Percentiles rank a stretch among this genome's conserved stretches.
These are phyloP conservation scores for Thraustochytrium striatum DNA, from an alignment of 352 stramenopile species.

Conservation along the genomic window DNA sequence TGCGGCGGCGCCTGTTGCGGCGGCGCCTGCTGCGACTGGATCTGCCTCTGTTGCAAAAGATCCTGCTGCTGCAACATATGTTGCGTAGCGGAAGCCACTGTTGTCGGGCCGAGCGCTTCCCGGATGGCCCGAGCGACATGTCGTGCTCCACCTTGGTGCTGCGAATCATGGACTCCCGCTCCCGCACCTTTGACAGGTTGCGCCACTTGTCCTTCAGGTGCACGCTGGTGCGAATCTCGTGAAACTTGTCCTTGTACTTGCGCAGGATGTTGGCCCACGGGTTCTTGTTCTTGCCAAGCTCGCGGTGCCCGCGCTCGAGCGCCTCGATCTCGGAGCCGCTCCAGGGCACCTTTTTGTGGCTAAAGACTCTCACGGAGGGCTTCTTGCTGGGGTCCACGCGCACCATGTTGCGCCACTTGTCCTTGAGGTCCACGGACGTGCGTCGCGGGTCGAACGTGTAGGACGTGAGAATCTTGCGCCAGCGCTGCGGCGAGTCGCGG, in stretches of 20 bases:
- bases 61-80: neutral
- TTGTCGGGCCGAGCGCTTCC: neutral
- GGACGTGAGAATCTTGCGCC: conserved; percentile 30
- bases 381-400: conserved; percentile 12
- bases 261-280: conserved; percentile 25
- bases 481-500: conserved; percentile 17
- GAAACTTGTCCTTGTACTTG: conserved; percentile 31
- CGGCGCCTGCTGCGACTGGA: neutral
- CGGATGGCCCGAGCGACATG: neutral
- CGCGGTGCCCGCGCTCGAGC: conserved; percentile 4
- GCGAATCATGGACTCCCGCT: neutral
- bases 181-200: neutral
- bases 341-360: conserved; percentile 38
- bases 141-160: neutral
- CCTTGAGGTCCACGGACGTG: conserved; percentile 41
- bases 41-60: neutral
- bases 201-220: conserved; percentile 45
- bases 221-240: conserved; percentile 31
- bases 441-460: conserved; percentile 37
- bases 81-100: neutral
- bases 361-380: neutral
- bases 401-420: conserved; percentile 45
- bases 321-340: conserved; percentile 5
- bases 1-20: neutral
- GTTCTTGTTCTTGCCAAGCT: conserved; percentile 31